These are phyloP conservation scores for Neurospora sp. DNA, from an alignment of 2,329 filamentous ascomycete species.

Conservation along the genomic window DNA sequence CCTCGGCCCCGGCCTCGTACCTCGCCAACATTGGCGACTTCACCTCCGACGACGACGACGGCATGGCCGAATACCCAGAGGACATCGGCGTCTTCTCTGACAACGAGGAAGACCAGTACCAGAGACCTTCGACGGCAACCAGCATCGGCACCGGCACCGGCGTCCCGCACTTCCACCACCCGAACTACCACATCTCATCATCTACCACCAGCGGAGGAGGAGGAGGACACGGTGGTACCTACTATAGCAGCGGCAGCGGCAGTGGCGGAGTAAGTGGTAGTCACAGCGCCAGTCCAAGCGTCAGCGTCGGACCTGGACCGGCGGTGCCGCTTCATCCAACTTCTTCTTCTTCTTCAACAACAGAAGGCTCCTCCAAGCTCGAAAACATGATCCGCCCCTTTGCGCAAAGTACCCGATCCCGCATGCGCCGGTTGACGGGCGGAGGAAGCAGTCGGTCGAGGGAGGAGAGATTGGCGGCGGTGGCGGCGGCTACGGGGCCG, in stretches of 20 bases:
- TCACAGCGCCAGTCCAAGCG: neutral
- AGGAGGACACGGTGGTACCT: neutral
- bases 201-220: neutral
- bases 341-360: neutral
- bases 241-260: constrained; percentile 23
- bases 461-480: constrained; percentile 15
- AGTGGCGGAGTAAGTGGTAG: constrained; percentile 11
- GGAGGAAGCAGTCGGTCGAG: constrained; percentile 26
- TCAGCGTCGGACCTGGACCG: neutral
- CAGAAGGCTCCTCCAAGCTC: constrained; percentile 36
- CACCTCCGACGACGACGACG: constrained; percentile 67
- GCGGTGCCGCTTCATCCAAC: neutral
- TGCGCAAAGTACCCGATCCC: constrained; percentile 45
- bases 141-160: neutral
- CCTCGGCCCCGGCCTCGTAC: constrained; percentile 49
- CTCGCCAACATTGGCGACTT: constrained; percentile 50
- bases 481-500: constrained; percentile 6
- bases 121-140: neutral
- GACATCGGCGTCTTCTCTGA: constrained; percentile 63
- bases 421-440: constrained; percentile 54
- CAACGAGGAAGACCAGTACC: constrained; percentile 49
- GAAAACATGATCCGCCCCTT: constrained; percentile 54
- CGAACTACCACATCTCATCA: neutral
- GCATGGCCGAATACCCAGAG: neutral
- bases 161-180: neutral